These are phyloP conservation scores for Leucosporidium scottii DNA, from an alignment of 768 basidiomycete species.

Conservation along the genomic window DNA sequence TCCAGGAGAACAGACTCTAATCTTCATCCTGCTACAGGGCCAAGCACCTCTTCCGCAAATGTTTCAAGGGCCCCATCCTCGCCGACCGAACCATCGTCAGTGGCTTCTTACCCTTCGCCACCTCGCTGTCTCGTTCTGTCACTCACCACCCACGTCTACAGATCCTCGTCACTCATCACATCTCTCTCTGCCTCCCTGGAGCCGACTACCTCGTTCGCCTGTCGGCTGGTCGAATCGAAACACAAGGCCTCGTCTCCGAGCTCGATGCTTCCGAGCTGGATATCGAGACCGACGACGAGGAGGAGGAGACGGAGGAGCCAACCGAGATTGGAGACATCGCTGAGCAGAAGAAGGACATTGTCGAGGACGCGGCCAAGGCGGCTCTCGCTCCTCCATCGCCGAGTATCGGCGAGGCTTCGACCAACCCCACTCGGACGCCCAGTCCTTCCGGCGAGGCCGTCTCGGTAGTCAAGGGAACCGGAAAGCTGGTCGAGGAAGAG, in stretches of 20 bases:
- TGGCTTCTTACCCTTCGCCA: no score
- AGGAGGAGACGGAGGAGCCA: not conserved
- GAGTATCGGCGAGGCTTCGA: not conserved
- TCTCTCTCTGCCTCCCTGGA: slow-evolving; percentile 29
- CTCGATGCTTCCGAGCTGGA: slow-evolving; percentile 21
- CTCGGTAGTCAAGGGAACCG: not conserved
- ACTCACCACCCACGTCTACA: not conserved
- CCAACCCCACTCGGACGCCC: not conserved
- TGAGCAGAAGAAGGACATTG: not conserved
- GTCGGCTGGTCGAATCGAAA: slow-evolving; percentile 23
- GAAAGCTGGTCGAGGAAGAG: slow-evolving; percentile 32
- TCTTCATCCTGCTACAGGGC: slow-evolving; percentile 51
- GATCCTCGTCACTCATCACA: slow-evolving; percentile 36
- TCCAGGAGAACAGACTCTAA: no score
- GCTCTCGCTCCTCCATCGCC: not conserved
- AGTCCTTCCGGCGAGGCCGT: no score
- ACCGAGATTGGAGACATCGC: slow-evolving; percentile 3
- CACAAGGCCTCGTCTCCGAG: slow-evolving; percentile 25
- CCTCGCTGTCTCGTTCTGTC: not conserved
- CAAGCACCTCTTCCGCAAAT: slow-evolving; percentile 46
- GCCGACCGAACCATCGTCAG: slow-evolving; percentile 58
- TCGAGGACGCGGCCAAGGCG: not conserved
- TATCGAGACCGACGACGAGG: not conserved
- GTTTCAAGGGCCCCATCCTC: slow-evolving; percentile 75
- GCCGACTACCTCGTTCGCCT: slow-evolving; percentile 33